A percentile compares a stretch with the other conserved stretches of the same genome.
These are phyloP conservation scores for Odontarrhena argentea DNA, from an alignment of 345 rosid genomes.

Conservation along the genomic window DNA sequence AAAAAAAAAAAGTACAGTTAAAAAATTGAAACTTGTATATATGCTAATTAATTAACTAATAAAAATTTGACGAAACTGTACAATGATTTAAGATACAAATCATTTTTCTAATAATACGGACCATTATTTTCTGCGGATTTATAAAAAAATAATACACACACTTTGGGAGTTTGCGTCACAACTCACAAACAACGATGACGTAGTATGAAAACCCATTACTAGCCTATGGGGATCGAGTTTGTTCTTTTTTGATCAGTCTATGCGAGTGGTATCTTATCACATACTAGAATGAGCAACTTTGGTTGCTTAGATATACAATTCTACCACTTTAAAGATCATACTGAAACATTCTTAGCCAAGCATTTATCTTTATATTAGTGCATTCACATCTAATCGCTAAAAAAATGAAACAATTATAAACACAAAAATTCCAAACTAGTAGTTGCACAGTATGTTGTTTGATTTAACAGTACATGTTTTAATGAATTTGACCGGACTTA, in stretches of 20 bases:
- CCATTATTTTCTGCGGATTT: constrained; percentile 1
- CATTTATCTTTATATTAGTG: not conserved
- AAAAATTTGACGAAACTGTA: not conserved
- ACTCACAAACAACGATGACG: constrained; percentile 37
- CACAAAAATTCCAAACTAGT: too few relatives aligned
- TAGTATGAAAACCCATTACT: constrained; percentile 32
- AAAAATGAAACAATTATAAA: too few relatives aligned
- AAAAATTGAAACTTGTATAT: not conserved
- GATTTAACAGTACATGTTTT: not conserved
- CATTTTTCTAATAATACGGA: constrained; percentile 1
- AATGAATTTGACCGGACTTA: not conserved
- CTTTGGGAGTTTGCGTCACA: constrained; percentile 33
- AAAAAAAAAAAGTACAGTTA: not conserved
- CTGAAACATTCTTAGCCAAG: not conserved
- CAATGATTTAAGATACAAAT: constrained; percentile 14
- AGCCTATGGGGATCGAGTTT: constrained; percentile 12
- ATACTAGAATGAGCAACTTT: not conserved
- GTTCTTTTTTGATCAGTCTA: not conserved
- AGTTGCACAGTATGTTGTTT: not conserved
- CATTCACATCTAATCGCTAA: too few relatives aligned
- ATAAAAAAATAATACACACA: not conserved
- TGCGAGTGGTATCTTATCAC: constrained; percentile 29
- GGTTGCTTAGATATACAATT: constrained; percentile 14
- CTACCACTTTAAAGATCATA: not conserved
- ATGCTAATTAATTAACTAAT: not conserved